Evolutionary conservation across 2,329 filamentous ascomycete genomes (phyloP), one percentile per base, ranked within the genome.

Genomic region (Dactylellina leptospora): DNA sequence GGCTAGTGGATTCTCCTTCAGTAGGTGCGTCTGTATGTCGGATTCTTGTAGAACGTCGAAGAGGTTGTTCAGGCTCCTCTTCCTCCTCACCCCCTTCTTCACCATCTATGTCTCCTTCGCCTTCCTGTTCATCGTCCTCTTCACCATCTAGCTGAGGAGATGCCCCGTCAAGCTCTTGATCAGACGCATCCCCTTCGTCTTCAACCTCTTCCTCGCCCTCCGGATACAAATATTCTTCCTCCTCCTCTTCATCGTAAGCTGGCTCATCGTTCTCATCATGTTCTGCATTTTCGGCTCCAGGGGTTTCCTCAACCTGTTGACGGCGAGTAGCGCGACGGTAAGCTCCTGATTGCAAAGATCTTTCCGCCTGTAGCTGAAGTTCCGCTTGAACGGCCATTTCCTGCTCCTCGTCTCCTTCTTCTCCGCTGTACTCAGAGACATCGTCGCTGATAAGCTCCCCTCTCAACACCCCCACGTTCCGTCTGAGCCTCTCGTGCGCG

Each of bases 221-320:
- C 22, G 44, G 25, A 42, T 62, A 62, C 18, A 50, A 45, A n/a
- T 61, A 30, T 16, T 61, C 18, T 27, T 51, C 56, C n/a, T 61
- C 66, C 16, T 60, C 63, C 5, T 69, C 47, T 9, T 50, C 50
- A 16, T 45, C 58, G 18, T 55, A 40, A 3, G 8, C 36, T 1
- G 44, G 53, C 1, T 27, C 58, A 2, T 23, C 20, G 5, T 58
- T 50, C n/a, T 63, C 44, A 13, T 44, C 44, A n/a, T 62, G 22
- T 30, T 33, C 42, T 2, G 30, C 22, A 16, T 38, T 45, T 9
- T 71, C 66, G 2, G 36, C 50, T 5, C 30, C 66, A 25, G 66
- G 66, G 5, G 66, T 71, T 23, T 62, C 66, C 27, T 71, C 66
- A 23, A 71, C 66, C 40, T 62, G 58, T 51, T 58, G 33, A 20